phyloP scores from a whole-genome alignment of 169 alveolate genomes.

The Cyclospora cayetanensis region DNA sequence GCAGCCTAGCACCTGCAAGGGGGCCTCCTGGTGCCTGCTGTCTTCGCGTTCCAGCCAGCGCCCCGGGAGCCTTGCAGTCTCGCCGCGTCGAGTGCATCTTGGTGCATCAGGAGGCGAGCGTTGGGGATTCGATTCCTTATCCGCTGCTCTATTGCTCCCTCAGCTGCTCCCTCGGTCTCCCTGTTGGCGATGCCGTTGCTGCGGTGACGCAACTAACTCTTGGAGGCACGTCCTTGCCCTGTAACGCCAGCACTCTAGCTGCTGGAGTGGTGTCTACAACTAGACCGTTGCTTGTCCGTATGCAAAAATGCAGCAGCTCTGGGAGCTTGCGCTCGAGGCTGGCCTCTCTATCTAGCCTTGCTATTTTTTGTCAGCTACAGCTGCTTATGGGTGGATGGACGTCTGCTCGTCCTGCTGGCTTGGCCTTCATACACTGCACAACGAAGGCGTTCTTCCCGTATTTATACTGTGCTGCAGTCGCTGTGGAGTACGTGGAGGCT shows the following conservation, averaged over 20 bases:
- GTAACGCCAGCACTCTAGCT: background rate
- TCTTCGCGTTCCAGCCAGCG: background rate
- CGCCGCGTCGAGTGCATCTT: background rate
- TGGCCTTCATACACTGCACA: background rate
- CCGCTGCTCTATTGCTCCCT: background rate
- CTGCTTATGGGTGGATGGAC: background rate
- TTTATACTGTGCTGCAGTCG: background rate
- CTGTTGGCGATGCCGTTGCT: background rate
- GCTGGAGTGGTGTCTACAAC: background rate
- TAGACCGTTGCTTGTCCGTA: background rate
- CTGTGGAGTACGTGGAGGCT: background rate
- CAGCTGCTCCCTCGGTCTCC: background rate
- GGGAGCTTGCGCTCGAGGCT: background rate
- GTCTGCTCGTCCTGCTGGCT: background rate
- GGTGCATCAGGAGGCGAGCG: background rate
- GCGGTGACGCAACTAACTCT: background rate
- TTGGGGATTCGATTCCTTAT: background rate
- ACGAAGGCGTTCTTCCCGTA: no score
- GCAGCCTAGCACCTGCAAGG: background rate
- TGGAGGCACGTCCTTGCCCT: slow-evolving; percentile 1
- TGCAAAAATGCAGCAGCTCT: background rate
- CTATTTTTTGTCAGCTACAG: background rate
- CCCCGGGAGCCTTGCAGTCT: background rate
- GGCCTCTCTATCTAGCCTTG: background rate
- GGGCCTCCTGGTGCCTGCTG: background rate